A percentile compares a stretch with the other conserved stretches of the same genome.
These are phyloP conservation scores for Allium fistulosum DNA, from an alignment of 106 monocot genomes.

Conservation along the genomic window DNA sequence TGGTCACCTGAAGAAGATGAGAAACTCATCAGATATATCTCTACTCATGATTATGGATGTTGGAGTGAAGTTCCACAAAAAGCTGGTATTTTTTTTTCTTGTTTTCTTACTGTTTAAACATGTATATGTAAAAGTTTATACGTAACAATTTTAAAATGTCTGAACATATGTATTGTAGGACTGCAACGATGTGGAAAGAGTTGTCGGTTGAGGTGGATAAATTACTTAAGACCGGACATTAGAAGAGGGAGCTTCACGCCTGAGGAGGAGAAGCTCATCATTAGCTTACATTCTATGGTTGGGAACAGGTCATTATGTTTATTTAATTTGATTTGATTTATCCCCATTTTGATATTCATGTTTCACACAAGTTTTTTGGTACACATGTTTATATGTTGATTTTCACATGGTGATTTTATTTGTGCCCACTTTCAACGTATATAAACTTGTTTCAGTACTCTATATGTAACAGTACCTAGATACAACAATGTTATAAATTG, in stretches of 20 bases:
- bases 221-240: conserved; percentile 57
- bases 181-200: conserved; percentile 62
- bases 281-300: conserved; percentile 49
- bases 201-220: conserved; percentile 52
- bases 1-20: conserved; percentile 54
- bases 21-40: conserved; percentile 42
- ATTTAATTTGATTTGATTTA: not conserved
- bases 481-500: too few relatives aligned
- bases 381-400: not conserved
- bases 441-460: too few relatives aligned
- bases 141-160: too few relatives aligned
- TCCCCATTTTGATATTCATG: too few relatives aligned
- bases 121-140: too few relatives aligned
- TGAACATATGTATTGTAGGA: conserved; percentile 14
- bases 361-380: too few relatives aligned
- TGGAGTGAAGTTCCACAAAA: conserved; percentile 56
- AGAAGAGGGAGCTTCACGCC: conserved; percentile 42
- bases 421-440: too few relatives aligned
- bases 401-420: not conserved
- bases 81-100: conserved; percentile 17
- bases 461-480: too few relatives aligned
- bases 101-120: not conserved
- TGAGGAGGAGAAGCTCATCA: conserved; percentile 62
- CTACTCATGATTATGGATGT: conserved; percentile 46
- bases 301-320: conserved; percentile 37